These are phyloP conservation scores for Rhododendron ovatum DNA, from an alignment of 148 eudicot genomes.

Conservation along the genomic window DNA sequence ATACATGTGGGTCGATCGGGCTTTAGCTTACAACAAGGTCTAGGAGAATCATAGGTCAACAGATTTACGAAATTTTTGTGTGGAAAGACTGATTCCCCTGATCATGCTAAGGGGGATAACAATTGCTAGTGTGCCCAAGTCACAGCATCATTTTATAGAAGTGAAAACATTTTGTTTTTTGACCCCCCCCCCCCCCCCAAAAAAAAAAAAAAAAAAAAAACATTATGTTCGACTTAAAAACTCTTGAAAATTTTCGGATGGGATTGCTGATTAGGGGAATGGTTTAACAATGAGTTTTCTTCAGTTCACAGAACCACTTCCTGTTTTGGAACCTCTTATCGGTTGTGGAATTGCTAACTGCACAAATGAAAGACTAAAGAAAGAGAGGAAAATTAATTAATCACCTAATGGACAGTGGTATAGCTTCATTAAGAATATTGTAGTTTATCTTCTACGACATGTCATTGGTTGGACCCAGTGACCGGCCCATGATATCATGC, in stretches of 20 bases:
- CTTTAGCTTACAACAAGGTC: neutral
- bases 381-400: neutral
- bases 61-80: neutral
- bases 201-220: neutral
- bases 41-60: neutral
- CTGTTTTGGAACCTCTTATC: neutral
- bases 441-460: neutral
- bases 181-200: too few species aligned
- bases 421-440: neutral
- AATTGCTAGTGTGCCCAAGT: neutral
- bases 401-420: neutral
- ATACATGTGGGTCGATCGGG: neutral
- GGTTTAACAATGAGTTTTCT: neutral
- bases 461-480: slow-evolving; percentile 16
- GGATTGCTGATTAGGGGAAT: neutral
- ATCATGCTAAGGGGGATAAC: neutral
- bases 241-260: neutral
- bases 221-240: neutral
- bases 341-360: neutral
- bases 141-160: neutral
- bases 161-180: neutral
- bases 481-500: slow-evolving; percentile 43
- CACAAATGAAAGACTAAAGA: neutral
- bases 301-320: neutral
- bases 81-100: neutral